Conservation (phyloP, 768 basidiomycete species). For the Dioszegia aurantiaca region DNA sequence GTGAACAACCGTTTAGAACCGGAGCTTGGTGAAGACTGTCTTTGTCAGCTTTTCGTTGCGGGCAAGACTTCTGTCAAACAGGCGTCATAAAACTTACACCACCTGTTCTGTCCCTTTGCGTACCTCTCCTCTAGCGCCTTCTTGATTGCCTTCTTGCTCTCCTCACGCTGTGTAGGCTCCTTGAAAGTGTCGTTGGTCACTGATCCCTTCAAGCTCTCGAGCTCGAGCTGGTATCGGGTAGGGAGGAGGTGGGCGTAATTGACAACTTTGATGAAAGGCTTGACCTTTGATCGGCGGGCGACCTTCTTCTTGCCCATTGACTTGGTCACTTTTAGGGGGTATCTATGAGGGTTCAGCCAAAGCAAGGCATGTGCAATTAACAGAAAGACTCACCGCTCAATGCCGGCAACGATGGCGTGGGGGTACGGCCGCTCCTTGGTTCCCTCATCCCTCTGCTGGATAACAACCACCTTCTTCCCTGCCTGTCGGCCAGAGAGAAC, state of each 20-base stretch:
- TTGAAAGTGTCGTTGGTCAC: conserved; percentile 89
- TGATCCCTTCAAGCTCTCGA: conserved; percentile 87
- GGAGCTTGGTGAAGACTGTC: conserved; percentile 53
- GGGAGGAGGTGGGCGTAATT: conserved; percentile 99
- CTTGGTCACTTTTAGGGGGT: conserved; percentile 95
- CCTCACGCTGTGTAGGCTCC: conserved; percentile 91
- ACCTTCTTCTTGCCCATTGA: conserved; percentile 97
- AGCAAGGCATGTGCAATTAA: neutral
- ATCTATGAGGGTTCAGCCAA: conserved; percentile 50
- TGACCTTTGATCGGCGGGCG: conserved; percentile 88
- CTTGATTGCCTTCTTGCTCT: conserved; percentile 93
- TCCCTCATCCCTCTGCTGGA: conserved; percentile 96
- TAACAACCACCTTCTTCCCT: conserved; percentile 98
- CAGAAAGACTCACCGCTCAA: conserved; percentile 64
- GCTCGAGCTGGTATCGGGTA: conserved; percentile 94
- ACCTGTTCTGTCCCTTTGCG: conserved; percentile 89
- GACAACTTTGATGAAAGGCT: conserved; percentile 99
- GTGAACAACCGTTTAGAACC: conserved; percentile 41
- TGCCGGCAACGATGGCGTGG: conserved; percentile 95
- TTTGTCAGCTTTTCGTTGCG: no score
- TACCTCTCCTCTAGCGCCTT: conserved; percentile 95
- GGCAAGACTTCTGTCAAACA: no score
- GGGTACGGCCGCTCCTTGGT: conserved; percentile 95
- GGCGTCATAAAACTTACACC: conserved; percentile 68
- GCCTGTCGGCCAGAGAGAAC: conserved; percentile 98